These are phyloP conservation scores for Gremmenia infestans DNA, from an alignment of 2,329 filamentous ascomycete species.

Conservation along the genomic window DNA sequence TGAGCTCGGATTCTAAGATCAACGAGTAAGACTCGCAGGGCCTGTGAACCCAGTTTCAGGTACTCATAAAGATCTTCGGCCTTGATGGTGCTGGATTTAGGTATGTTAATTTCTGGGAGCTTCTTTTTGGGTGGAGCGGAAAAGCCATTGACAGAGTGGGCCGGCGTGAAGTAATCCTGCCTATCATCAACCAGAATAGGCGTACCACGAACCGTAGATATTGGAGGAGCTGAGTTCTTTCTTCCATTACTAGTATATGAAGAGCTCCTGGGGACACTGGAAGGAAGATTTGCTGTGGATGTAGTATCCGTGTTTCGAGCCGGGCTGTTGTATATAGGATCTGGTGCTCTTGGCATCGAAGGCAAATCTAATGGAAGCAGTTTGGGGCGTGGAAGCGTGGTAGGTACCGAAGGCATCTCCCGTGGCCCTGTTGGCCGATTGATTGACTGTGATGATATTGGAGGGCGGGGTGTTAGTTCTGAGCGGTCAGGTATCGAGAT, in stretches of 20 bases:
- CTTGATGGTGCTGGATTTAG: conserved; percentile 22
- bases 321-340: conserved; percentile 32
- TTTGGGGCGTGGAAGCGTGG: conserved; percentile 11
- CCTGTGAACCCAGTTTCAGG: conserved; percentile 48
- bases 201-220: conserved; percentile 22
- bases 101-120: conserved; percentile 9
- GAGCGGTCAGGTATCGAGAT: conserved; percentile 36
- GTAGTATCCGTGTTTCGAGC: conserved; percentile 25
- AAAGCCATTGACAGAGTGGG: conserved; percentile 10
- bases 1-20: conserved; percentile 76
- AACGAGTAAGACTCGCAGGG: conserved; percentile 70
- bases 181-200: conserved; percentile 16
- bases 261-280: conserved; percentile 23
- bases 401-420: conserved; percentile 28
- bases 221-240: conserved; percentile 22
- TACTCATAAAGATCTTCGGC: conserved; percentile 67
- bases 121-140: conserved; percentile 2
- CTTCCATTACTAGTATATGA: conserved; percentile 20
- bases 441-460: background rate
- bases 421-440: conserved; percentile 22
- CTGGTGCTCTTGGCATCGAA: conserved; percentile 31
- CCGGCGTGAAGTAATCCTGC: conserved; percentile 22
- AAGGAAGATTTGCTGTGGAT: conserved; percentile 20
- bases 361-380: conserved; percentile 24
- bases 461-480: background rate